A percentile compares a stretch with the other conserved stretches of the same genome.
These are phyloP conservation scores for Echites panduratus DNA, from an alignment of 257 asterid genomes.

Conservation along the genomic window DNA sequence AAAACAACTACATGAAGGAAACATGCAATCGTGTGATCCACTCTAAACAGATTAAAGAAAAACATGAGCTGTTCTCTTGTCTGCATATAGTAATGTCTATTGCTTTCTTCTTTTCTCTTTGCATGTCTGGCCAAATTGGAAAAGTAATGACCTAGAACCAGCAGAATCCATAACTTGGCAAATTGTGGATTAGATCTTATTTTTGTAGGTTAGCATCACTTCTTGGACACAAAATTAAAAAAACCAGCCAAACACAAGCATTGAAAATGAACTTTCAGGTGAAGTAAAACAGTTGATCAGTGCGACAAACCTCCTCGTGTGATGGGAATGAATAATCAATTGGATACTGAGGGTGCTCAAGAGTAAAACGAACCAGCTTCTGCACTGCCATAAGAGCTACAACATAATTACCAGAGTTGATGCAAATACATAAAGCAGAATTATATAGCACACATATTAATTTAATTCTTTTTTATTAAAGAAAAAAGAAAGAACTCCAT, in stretches of 20 bases:
- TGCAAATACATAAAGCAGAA: background rate
- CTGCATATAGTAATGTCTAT: background rate
- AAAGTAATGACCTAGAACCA: background rate
- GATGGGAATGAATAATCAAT: slow-evolving; percentile 79
- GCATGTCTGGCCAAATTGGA: background rate
- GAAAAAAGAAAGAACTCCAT: background rate
- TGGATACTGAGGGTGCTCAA: slow-evolving; percentile 71
- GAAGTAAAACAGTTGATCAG: background rate
- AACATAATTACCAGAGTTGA: slow-evolving; percentile 12
- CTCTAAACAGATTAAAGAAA: background rate
- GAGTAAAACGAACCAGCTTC: slow-evolving; percentile 70
- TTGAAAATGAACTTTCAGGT: background rate
- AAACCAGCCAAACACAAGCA: background rate
- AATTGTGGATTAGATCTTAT: background rate
- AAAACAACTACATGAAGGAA: background rate
- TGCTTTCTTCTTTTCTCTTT: background rate
- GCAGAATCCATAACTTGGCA: no score
- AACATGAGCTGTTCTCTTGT: background rate
- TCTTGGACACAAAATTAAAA: background rate
- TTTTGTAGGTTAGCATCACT: background rate
- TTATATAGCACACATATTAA: background rate
- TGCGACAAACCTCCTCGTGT: slow-evolving; percentile 54
- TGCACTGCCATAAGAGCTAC: slow-evolving; percentile 44
- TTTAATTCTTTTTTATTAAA: no score
- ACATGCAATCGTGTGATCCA: background rate